phyloP scores from a whole-genome alignment of 2,329 filamentous ascomycete species.

The Verruconis gallopava region DNA sequence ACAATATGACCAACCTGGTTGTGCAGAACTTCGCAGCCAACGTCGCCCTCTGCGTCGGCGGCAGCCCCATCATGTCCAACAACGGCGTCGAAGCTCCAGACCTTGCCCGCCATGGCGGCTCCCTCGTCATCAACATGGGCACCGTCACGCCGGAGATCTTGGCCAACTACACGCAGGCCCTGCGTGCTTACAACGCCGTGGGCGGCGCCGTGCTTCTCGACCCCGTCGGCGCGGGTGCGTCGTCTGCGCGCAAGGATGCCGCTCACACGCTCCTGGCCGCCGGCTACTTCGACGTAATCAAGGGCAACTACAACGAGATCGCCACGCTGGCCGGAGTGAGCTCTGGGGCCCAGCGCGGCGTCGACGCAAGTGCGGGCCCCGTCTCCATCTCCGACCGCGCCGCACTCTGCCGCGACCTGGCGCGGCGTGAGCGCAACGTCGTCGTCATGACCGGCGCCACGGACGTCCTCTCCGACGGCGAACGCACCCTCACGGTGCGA shows the following conservation, averaged over 20 bases:
- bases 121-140: constrained; percentile 89
- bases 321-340: constrained; percentile 37
- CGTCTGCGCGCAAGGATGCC: constrained; percentile 55
- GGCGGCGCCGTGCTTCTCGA: constrained; percentile 72
- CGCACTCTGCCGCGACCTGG: constrained; percentile 51
- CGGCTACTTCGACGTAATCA: constrained; percentile 78
- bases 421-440: constrained; percentile 53
- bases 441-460: constrained; percentile 70
- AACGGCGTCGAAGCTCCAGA: constrained; percentile 72
- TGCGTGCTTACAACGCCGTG: constrained; percentile 67
- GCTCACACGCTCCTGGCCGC: constrained; percentile 56
- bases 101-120: constrained; percentile 61
- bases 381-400: constrained; percentile 43
- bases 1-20: constrained; percentile 96
- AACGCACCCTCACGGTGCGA: constrained; percentile 49
- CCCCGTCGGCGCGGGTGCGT: constrained; percentile 83
- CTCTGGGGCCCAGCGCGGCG: constrained; percentile 56
- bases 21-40: constrained; percentile 94
- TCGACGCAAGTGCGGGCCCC: constrained; percentile 58
- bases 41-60: constrained; percentile 64
- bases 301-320: constrained; percentile 89
- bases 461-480: constrained; percentile 68
- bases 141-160: constrained; percentile 69
- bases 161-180: constrained; percentile 56
- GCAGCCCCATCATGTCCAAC: constrained; percentile 89